Base-by-base conservation (phyloP, 805 yeast species). In the Candida sanyiensis region DNA sequence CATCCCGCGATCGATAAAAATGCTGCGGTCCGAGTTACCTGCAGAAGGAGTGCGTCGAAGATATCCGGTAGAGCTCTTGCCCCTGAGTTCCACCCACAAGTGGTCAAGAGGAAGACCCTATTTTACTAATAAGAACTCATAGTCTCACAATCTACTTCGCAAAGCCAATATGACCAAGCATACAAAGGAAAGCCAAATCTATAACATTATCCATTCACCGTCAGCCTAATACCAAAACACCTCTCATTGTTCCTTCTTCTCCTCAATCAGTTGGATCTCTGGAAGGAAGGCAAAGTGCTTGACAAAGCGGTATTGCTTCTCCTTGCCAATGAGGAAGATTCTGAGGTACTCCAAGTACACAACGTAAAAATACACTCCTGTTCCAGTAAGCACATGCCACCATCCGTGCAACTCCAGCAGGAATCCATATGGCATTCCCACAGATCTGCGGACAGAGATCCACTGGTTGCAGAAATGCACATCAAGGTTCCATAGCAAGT, bases 381-480 rank as follows among this genome's bases (percentile, higher is more conserved):
- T 65, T 1, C 95, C 95, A 0, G 93, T 84, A 47, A 84, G 70
- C 9, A 84, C 64, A 57, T 90, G 97, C 97, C 97, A 90, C 97
- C 97, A 90, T 18, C 95, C 96, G 54, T 90, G 97, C 21, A 95
- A 83, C 60, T 90, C 97, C 25, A 90, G 66, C 4, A 90, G 48
- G 44, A 87, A 73, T 2, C 97, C 97, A 38, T 81, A 73, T 2
- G 97, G 97, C 64, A 83, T 72, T 3, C 97, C 95, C 11, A 78
- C 58, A 4, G 63, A 49, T 43, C 93, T 72, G 58, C 96, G 73
- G 12, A 75, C 53, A 6, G 60, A 43, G 28, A 78, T 70, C 60
- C 85, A 79, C 18, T 59, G 58, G 12, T 64, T 49, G 58, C 97
- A 90, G 40, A 82, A 72, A 47, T 85, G 83, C 41, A 84, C 86